phyloP scores from a whole-genome alignment of 371 early-diverging fungal genomes.

The Mortierella polycephala region DNA sequence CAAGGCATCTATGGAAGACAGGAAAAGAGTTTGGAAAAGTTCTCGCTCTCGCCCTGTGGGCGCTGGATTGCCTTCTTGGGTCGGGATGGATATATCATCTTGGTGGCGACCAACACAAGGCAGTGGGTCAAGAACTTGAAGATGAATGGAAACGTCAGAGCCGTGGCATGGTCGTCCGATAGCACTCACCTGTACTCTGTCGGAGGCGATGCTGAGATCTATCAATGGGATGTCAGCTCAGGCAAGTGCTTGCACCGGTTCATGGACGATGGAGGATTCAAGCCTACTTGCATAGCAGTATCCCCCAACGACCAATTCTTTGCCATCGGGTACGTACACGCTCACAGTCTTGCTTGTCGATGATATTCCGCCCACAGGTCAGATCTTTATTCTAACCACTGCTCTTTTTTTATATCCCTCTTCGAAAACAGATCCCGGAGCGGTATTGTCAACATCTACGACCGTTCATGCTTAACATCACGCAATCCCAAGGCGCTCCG shows the following conservation, averaged over 20 bases:
- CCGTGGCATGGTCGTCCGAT: conserved; percentile 73
- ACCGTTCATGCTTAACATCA: conserved; percentile 58
- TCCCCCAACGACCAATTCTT: conserved; percentile 80
- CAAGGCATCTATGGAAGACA: conserved; percentile 79
- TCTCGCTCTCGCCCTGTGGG: conserved; percentile 71
- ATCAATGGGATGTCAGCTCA: conserved; percentile 76
- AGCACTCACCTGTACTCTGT: conserved; percentile 73
- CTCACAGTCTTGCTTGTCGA: neutral
- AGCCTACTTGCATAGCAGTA: conserved; percentile 74
- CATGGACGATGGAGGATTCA: conserved; percentile 84
- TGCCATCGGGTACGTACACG: conserved; percentile 78
- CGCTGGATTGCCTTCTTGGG: conserved; percentile 80
- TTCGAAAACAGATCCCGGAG: conserved; percentile 67
- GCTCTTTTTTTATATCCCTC: conserved; percentile 6
- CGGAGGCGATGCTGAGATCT: conserved; percentile 74
- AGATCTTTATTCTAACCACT: neutral
- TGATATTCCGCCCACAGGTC: too few relatives aligned
- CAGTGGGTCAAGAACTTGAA: conserved; percentile 87
- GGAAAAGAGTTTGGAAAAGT: conserved; percentile 73
- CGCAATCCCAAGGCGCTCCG: conserved; percentile 78
- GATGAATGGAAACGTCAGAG: conserved; percentile 83
- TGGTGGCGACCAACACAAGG: conserved; percentile 81
- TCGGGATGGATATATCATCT: conserved; percentile 79
- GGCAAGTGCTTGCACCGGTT: conserved; percentile 79
- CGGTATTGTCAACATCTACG: conserved; percentile 92